Conservation (phyloP, 495 filamentous ascomycete genomes). For the Hypoxylon crocopeplum region DNA sequence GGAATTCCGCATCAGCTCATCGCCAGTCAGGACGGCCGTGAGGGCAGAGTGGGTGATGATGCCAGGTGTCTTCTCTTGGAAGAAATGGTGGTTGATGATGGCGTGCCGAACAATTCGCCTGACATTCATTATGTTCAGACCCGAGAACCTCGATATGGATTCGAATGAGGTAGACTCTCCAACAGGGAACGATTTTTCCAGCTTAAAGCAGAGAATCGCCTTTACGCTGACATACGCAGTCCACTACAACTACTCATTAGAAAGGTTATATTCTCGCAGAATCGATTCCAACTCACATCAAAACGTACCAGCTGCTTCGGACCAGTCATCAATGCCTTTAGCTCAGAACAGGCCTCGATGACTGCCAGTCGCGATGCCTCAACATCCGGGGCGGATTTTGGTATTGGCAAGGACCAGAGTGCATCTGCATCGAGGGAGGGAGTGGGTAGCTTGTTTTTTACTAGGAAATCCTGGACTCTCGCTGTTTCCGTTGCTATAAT, state of each 20-base stretch:
- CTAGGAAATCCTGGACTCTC: slow-evolving; percentile 16
- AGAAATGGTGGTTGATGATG: slow-evolving; percentile 32
- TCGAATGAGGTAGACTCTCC: slow-evolving; percentile 28
- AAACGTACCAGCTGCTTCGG: slow-evolving; percentile 17
- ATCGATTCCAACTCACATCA: not conserved
- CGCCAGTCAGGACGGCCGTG: slow-evolving; percentile 16
- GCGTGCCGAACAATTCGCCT: slow-evolving; percentile 32
- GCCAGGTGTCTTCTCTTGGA: slow-evolving; percentile 21
- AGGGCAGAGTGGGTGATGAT: slow-evolving; percentile 28
- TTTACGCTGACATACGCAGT: slow-evolving; percentile 28
- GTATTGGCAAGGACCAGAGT: slow-evolving; percentile 19
- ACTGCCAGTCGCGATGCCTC: slow-evolving; percentile 4
- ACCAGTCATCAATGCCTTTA: slow-evolving; percentile 22
- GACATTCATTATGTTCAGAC: slow-evolving; percentile 14
- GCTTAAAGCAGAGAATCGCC: slow-evolving; percentile 28
- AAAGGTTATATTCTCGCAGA: too few species aligned
- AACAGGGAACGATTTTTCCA: slow-evolving; percentile 31
- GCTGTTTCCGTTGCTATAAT: slow-evolving; percentile 21
- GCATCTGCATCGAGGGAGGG: slow-evolving; percentile 24
- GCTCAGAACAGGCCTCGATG: slow-evolving; percentile 28
- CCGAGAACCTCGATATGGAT: slow-evolving; percentile 28
- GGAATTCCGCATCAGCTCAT: slow-evolving; percentile 15
- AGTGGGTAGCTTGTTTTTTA: slow-evolving; percentile 9
- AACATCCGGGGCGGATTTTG: slow-evolving; percentile 8
- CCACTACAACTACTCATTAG: slow-evolving; percentile 18